Percentiles rank a stretch among this genome's conserved stretches.
These are phyloP conservation scores for Coemansia sp. DNA, from an alignment of 192 early-diverging fungal species.

Conservation along the genomic window DNA sequence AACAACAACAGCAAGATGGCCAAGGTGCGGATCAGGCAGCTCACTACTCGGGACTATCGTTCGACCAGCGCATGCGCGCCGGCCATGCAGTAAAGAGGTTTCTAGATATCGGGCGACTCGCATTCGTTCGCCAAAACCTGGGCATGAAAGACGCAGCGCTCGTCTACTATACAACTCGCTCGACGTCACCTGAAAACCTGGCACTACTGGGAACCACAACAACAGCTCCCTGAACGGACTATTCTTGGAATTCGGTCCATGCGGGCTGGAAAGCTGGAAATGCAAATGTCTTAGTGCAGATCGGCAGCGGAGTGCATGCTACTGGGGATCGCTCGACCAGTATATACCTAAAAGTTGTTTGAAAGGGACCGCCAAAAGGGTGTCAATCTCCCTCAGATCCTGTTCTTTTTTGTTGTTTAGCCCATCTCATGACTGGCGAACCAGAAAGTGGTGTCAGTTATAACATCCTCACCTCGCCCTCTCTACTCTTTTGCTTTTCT, in stretches of 20 bases:
- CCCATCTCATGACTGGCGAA: background rate
- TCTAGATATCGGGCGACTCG: constrained; percentile 70
- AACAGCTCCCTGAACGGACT: constrained; percentile 1
- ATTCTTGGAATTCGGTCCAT: constrained; percentile 13
- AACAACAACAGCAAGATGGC: constrained; percentile 17
- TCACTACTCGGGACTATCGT: constrained; percentile 72
- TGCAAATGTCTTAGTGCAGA: background rate
- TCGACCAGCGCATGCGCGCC: constrained; percentile 59
- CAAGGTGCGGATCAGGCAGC: constrained; percentile 31
- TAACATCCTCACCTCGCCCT: background rate
- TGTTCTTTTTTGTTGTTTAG: constrained; percentile 1
- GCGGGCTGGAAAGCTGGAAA: background rate
- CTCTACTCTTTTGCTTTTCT: background rate
- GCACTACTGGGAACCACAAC: constrained; percentile 61
- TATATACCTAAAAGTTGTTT: background rate
- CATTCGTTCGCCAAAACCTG: constrained; percentile 53
- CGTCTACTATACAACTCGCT: constrained; percentile 69
- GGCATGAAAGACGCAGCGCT: constrained; percentile 64
- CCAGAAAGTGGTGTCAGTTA: background rate
- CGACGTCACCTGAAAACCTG: constrained; percentile 72
- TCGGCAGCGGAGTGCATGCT: constrained; percentile 5
- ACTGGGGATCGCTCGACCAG: background rate
- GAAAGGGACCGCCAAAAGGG: background rate
- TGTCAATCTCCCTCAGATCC: background rate
- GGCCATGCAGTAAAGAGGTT: constrained; percentile 76